Evolutionary conservation across 2,329 filamentous ascomycete species (phyloP).

Genomic region (Remersonia thermophila): DNA sequence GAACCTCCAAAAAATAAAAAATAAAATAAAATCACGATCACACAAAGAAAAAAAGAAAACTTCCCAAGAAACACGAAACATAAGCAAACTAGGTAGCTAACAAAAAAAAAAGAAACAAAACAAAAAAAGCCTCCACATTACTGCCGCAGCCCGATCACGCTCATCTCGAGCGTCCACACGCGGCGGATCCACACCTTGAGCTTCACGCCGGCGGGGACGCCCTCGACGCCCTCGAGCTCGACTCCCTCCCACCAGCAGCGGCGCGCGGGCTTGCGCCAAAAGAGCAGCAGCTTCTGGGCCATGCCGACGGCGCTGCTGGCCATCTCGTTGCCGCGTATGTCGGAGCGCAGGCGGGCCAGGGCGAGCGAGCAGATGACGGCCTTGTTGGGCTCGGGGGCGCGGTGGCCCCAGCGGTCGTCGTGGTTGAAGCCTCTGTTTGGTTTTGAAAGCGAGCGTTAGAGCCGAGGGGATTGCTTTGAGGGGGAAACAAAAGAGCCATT

Average conservation of each 20-base stretch:
- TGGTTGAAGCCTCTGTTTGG: constrained; percentile 92
- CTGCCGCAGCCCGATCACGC: constrained; percentile 66
- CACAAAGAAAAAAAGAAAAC: not conserved
- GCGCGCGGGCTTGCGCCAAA: constrained; percentile 94
- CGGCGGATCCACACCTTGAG: constrained; percentile 97
- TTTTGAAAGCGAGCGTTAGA: too few species aligned
- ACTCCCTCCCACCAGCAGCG: constrained; percentile 99
- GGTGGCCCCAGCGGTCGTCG: constrained; percentile 89
- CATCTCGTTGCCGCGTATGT: constrained; percentile 69
- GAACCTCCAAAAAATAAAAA: not conserved
- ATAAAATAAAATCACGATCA: not conserved
- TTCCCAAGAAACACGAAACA: not conserved
- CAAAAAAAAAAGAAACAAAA: not conserved
- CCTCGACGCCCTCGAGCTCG: constrained; percentile 78
- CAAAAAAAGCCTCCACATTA: not conserved
- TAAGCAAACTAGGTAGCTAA: not conserved
- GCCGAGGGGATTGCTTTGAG: too few species aligned
- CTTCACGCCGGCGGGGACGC: constrained; percentile 48
- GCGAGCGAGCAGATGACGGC: constrained; percentile 96
- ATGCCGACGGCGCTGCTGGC: constrained; percentile 79
- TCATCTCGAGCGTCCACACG: constrained; percentile 99
- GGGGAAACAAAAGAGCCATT: constrained; percentile 7
- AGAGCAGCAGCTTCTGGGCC: constrained; percentile 94
- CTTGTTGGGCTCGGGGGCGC: constrained; percentile 95
- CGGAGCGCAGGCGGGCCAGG: constrained; percentile 80